These are phyloP conservation scores for Candida michaelii DNA, from an alignment of 805 yeast species.

Conservation along the genomic window DNA sequence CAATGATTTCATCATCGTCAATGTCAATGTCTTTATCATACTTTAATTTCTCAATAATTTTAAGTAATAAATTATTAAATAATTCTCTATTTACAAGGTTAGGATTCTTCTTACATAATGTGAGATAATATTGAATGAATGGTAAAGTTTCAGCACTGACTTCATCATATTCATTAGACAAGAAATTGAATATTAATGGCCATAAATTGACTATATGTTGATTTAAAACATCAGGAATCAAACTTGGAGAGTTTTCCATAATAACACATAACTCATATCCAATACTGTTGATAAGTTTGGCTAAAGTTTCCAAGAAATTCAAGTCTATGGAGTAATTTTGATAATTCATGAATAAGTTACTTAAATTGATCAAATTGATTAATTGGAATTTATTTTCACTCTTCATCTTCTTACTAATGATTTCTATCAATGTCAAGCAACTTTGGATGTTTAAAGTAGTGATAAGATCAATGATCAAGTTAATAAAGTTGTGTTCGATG, in stretches of 20 bases:
- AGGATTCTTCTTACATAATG: slow-evolving; percentile 61
- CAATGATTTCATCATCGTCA: slow-evolving; percentile 68
- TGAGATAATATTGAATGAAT: slow-evolving; percentile 70
- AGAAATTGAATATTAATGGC: slow-evolving; percentile 70
- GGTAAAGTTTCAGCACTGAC: slow-evolving; percentile 81
- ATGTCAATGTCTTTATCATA: slow-evolving; percentile 57
- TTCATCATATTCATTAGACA: slow-evolving; percentile 86
- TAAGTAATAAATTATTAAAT: slow-evolving; percentile 61
- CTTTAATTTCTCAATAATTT: slow-evolving; percentile 74
- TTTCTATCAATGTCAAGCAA: slow-evolving; percentile 57
- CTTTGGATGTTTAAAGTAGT: slow-evolving; percentile 41
- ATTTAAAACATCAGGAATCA: slow-evolving; percentile 38
- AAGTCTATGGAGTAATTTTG: slow-evolving; percentile 43
- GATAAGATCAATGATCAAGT: slow-evolving; percentile 23
- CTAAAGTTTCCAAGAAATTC: slow-evolving; percentile 73
- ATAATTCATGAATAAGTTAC: slow-evolving; percentile 45
- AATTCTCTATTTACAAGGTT: slow-evolving; percentile 42
- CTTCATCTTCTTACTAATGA: slow-evolving; percentile 76
- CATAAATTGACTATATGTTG: slow-evolving; percentile 56
- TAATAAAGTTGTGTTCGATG: slow-evolving; percentile 58
- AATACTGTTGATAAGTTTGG: slow-evolving; percentile 70
- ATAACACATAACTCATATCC: slow-evolving; percentile 76
- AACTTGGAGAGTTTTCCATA: slow-evolving; percentile 49
- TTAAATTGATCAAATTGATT: slow-evolving; percentile 65
- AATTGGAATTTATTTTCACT: slow-evolving; percentile 69